A percentile compares a stretch with the other conserved stretches of the same genome.
Conservation (phyloP, 2,329 filamentous ascomycete species). For the Cladosporium sp. region DNA sequence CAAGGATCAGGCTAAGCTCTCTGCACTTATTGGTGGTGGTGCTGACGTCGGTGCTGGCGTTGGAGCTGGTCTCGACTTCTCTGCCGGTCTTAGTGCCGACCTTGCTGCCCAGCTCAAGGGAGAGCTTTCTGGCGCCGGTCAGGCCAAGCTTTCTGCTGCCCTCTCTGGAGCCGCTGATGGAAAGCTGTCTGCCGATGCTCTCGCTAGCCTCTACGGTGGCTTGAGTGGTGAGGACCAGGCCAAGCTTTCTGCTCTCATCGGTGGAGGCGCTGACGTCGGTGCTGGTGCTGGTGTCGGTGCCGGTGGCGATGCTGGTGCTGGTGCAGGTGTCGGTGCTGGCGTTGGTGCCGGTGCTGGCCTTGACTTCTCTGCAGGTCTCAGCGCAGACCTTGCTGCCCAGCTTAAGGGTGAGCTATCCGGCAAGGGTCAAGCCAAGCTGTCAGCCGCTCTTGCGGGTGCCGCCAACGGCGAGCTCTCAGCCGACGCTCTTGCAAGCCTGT, state of each 20-base stretch:
- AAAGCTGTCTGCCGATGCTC: background rate
- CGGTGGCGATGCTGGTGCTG: background rate
- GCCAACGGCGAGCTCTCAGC: background rate
- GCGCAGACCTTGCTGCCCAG: background rate
- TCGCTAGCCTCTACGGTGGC: background rate
- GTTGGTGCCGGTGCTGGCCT: background rate
- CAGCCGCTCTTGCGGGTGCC: background rate
- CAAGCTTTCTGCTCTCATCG: background rate
- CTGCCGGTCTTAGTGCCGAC: background rate
- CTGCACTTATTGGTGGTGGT: background rate
- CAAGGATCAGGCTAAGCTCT: background rate
- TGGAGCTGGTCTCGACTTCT: background rate
- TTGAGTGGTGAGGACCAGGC: background rate
- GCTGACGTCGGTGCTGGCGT: background rate
- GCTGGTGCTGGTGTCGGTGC: background rate
- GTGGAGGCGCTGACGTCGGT: background rate
- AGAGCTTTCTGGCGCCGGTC: background rate
- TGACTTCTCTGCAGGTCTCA: slow-evolving; percentile 3
- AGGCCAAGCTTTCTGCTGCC: background rate
- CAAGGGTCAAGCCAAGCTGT: background rate
- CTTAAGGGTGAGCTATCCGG: slow-evolving; percentile 2
- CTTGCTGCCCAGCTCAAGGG: background rate
- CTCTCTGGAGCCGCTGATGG: background rate
- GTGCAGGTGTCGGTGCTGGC: background rate
- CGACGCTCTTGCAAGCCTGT: background rate